Base-by-base conservation (phyloP, 2,329 filamentous ascomycete species). In the Pseudogymnoascus pannorum region DNA sequence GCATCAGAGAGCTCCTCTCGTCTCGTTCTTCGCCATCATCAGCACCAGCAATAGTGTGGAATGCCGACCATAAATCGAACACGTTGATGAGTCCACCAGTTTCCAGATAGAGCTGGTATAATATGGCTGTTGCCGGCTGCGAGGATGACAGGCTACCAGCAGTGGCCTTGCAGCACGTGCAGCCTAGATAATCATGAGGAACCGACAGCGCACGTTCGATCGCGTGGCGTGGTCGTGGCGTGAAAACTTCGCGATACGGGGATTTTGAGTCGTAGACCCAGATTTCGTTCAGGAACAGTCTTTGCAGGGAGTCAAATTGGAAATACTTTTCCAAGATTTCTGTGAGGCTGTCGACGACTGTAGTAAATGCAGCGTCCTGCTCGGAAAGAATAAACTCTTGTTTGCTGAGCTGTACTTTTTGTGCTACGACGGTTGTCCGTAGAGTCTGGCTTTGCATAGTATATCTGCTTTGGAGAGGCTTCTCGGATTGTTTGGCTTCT, bases 81-180 rank as follows among this genome's bases (percentile, higher is more conserved):
- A 88, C 85, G 68, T 94, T 94, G 73, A 94, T 86, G 62, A 93
- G 76, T 7, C 81, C 82, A 0, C 89, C 89, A 0, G 88, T 87
- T 72, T 95, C 90, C 12, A 88, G 78, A 71, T 92, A 93, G 57
- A 94, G 76, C 67, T 89, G 88, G 70, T 93, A 94, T 24, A 94
- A 69, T 31, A 93, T 84, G 1, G 88, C 83, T 4, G 88, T 88
- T 1, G 87, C 79, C 3, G 89, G 90, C 60, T 91, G 77, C 1
- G 83, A 87, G 1, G 84, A 75, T 40, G 80, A 78, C 8, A 88
- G 74, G 0, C 80, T 79, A 20, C 77, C 78, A 42, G 75, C 70
- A 9, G 74, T 73, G 24, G 73, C 71, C 58, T 76, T 77, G 69
- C 89, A 92, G 72, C 89, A 92, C 5, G 81, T 76, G 71, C 88